Conservation (phyloP, 805 yeast genomes). For the Saturnispora gosingensis region DNA sequence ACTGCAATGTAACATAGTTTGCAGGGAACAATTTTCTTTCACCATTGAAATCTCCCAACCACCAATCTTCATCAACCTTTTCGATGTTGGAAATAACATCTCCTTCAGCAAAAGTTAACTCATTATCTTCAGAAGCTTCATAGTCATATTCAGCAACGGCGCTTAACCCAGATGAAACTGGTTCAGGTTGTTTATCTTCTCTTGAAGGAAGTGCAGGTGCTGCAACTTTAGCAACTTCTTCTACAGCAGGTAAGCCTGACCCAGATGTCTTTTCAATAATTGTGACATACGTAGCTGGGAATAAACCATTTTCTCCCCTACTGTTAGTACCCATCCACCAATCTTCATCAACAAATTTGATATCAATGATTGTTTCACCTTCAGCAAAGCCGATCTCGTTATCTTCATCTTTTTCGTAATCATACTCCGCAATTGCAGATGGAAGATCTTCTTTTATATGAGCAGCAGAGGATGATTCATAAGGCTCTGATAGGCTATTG, state of each 20-base stretch:
- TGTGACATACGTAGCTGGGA: conserved; percentile 47
- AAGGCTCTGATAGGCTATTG: conserved; percentile 5
- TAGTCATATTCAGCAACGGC: conserved; percentile 72
- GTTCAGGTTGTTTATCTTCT: conserved; percentile 17
- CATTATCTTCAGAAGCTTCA: conserved; percentile 90
- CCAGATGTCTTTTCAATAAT: conserved; percentile 22
- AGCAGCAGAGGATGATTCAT: conserved; percentile 9
- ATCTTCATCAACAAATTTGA: conserved; percentile 64
- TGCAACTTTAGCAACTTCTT: conserved; percentile 12
- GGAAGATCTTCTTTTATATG: conserved; percentile 10
- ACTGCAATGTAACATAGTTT: conserved; percentile 52
- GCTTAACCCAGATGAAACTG: conserved; percentile 25
- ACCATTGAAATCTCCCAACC: conserved; percentile 82
- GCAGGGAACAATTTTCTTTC: conserved; percentile 85
- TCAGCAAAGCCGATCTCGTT: conserved; percentile 61
- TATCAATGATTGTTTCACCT: conserved; percentile 57
- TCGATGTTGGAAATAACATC: conserved; percentile 76
- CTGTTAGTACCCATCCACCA: conserved; percentile 47
- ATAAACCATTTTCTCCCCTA: conserved; percentile 41
- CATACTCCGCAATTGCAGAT: conserved; percentile 75
- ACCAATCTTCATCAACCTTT: conserved; percentile 93
- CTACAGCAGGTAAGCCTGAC: not conserved
- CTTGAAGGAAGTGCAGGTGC: conserved; percentile 6
- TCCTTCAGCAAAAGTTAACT: conserved; percentile 75
- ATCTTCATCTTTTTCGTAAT: conserved; percentile 66